Base-by-base conservation (phyloP, 371 early-diverging fungal genomes). In the Polyrhizophydium stewartii region DNA sequence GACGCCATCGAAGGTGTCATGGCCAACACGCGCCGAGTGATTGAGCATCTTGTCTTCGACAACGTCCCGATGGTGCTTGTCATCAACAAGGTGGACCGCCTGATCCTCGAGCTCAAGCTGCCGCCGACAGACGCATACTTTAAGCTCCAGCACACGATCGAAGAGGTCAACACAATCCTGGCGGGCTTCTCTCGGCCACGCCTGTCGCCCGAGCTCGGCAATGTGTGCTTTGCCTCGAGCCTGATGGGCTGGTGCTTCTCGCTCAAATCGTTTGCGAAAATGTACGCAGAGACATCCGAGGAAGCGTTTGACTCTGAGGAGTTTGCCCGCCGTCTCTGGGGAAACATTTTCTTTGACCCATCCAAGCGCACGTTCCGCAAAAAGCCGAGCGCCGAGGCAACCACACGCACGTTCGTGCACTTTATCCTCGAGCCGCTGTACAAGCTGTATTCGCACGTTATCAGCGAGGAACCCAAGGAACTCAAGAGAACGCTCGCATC, bases 1-100 rank as follows among this genome's bases (percentile, higher is more conserved):
- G 98, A 98, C 76, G 96, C 90, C 1, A 84, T 97, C 12, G 98
- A 98, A 67, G 98, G 98, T 40, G 93, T 90, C 7, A 96, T 97
- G 98, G 85, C 88, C 30, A 90, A 87, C 72, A 96, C 97, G 0
- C 92, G 93, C 64, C 89, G 92, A 50, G 71, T 92, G n/a, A 91
- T 98, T 61, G 82, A 83, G 43, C 89, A 91, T 33, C 84, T 91
- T 46, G 84, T 95, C 35, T 82, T 83, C 41, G 94, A 94, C 67
- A 82, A 85, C 1, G 64, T 97, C 37, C 77, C 89, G 13, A 81
- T 98, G 67, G 88, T 89, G 1, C 72, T 97, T 56, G 89, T 97
- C 21, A 77, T 98, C 57, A 97, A 94, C 85, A 98, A 98, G 78
- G 85, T 98, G 3, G 99, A 98, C 76, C 87, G 99, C 21, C 75